These are phyloP conservation scores for Selaginella moellendorffii DNA, from an alignment of 75 land plant species.

Conservation along the genomic window DNA sequence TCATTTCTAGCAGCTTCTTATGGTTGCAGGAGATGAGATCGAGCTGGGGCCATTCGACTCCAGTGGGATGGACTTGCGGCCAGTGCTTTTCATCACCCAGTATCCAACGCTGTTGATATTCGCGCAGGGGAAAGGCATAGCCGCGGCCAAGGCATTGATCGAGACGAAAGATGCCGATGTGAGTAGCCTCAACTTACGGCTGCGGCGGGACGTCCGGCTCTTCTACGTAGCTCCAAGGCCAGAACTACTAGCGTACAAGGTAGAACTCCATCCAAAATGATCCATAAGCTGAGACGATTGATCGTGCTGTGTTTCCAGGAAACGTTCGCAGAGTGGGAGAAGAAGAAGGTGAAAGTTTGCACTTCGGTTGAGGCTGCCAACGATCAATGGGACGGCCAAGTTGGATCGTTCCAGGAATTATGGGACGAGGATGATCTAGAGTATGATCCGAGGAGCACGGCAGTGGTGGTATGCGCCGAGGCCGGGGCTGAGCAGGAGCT, in stretches of 20 bases:
- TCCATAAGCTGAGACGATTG: too few species aligned
- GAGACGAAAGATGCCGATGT: conserved; percentile 26
- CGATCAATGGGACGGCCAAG: conserved; percentile 24
- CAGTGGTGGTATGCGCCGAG: conserved; percentile 28
- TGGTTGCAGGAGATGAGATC: conserved; percentile 22
- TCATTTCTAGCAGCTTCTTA: not conserved
- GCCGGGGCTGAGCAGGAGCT: conserved; percentile 10
- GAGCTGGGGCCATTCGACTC: conserved; percentile 26
- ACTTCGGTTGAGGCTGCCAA: conserved; percentile 16
- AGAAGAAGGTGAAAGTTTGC: conserved; percentile 20
- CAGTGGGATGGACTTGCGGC: conserved; percentile 25
- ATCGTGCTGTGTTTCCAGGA: conserved; percentile 19
- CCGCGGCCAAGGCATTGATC: conserved; percentile 22
- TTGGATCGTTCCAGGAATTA: conserved; percentile 21
- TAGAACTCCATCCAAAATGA: too few species aligned
- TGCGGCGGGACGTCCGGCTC: conserved; percentile 21
- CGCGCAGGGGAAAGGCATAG: conserved; percentile 25
- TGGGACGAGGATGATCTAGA: conserved; percentile 38
- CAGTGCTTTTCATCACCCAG: conserved; percentile 19
- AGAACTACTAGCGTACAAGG: conserved; percentile 21
- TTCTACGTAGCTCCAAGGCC: conserved; percentile 26
- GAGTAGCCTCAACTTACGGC: conserved; percentile 20
- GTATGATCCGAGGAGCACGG: conserved; percentile 31
- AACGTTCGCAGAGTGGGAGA: conserved; percentile 19
- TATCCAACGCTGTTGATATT: conserved; percentile 25